Conservation (phyloP, 306 rosid species). For the Inga oerstediana region DNA sequence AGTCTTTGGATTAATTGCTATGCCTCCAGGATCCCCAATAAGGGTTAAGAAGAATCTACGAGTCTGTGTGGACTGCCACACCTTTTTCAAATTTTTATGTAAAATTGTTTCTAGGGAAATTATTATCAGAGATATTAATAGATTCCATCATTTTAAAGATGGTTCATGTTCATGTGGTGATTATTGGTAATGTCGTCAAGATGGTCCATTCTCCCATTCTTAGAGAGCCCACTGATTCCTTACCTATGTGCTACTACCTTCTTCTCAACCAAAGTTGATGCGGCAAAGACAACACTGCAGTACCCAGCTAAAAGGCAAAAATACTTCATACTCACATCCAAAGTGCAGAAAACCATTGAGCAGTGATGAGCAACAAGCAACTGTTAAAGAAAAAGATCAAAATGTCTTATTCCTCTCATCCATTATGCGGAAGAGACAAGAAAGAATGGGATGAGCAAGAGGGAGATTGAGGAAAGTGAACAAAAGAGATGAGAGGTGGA, state of each 20-base stretch:
- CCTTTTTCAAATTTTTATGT: conserved; percentile 68
- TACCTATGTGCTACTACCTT: conserved; percentile 7
- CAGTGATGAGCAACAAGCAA: neutral
- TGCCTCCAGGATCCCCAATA: conserved; percentile 68
- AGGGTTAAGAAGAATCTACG: conserved; percentile 90
- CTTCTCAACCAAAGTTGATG: conserved; percentile 8
- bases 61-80: conserved; percentile 83
- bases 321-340: neutral
- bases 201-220: conserved; percentile 20
- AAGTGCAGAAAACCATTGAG: neutral
- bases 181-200: conserved; percentile 64
- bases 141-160: conserved; percentile 86
- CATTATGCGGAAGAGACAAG: neutral
- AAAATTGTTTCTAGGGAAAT: conserved; percentile 74
- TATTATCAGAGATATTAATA: conserved; percentile 66
- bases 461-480: neutral
- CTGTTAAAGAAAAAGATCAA: neutral
- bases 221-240: neutral
- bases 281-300: conserved; percentile 2
- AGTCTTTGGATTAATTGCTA: conserved; percentile 80
- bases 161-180: conserved; percentile 93
- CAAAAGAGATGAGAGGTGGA: neutral
- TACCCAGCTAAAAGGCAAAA: neutral
- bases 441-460: neutral
- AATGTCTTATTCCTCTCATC: neutral